Percentiles rank a stretch among this genome's conserved stretches.
phyloP scores from a whole-genome alignment of 2,329 filamentous ascomycete species.

The Apiospora sp. region DNA sequence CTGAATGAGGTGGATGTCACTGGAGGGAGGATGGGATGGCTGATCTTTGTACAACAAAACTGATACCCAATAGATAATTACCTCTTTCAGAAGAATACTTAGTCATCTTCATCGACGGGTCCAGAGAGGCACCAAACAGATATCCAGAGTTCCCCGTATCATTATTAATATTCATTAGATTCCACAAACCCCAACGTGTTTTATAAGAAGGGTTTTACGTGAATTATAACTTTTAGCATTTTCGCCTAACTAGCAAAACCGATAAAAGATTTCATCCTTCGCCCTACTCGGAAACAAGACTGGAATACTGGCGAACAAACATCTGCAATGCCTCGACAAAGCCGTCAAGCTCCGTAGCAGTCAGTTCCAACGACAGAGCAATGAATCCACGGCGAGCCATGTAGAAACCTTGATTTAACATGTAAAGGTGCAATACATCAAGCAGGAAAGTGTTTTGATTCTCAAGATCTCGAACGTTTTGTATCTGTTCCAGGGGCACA shows the following conservation, averaged over 20 bases:
- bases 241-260: background rate
- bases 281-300: background rate
- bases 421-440: slow-evolving; percentile 9
- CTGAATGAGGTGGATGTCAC: background rate
- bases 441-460: background rate
- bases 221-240: background rate
- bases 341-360: background rate
- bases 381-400: slow-evolving; percentile 16
- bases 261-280: background rate
- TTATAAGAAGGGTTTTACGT: background rate
- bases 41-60: background rate
- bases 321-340: background rate
- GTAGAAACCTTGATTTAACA: slow-evolving; percentile 5
- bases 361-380: slow-evolving; percentile 16
- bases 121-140: background rate
- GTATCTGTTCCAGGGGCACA: background rate
- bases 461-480: slow-evolving; percentile 4
- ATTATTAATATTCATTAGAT: background rate
- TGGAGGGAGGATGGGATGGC: background rate
- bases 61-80: background rate
- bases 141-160: too few relatives aligned
- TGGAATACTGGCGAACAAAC: background rate
- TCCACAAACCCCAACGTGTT: background rate
- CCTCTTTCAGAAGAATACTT: background rate
- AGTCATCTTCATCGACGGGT: background rate